Evolutionary conservation across 176 grass and related monocot genomes (phyloP), one percentile per base, ranked within the genome.

Genomic region (Carex pumila): DNA sequence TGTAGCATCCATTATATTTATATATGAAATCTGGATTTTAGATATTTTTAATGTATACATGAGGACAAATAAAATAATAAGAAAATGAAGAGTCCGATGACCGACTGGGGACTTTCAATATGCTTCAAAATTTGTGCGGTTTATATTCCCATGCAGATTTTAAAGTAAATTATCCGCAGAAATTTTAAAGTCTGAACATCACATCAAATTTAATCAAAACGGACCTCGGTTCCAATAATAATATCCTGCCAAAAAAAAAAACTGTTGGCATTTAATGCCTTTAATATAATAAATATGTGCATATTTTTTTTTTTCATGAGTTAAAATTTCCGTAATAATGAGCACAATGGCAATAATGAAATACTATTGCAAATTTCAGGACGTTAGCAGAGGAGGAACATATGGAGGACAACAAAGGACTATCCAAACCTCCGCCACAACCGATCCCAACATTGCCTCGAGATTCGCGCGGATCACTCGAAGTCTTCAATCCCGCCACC

Each of bases 391-490:
- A 84, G 3, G 59, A 73, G 7, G 37, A 83, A 5, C 22, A 61
- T 37, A 68, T 66, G 12, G 86, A 82, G 75, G 83, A 89, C 69
- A 65, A 31, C 71, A 78, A 63, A 76, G 82, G 75, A 39, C 34
- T 25, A 74, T 61, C 36, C 49, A 81, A 80, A 39, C 12, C 52
- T 45, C 49, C 60, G 25, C 54, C 65, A 12, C 72, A 67, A 22
- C 19, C 54, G 5, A 32, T 82, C 43, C 85, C 89, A 5, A 18
- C 58, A 7, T 81, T 94, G 6, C 84, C 90, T 1, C 95, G 95
- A n/a, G 95, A 97, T 71, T 94, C 92, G 18, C 95, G 95, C 0
- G 95, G 92, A 0, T 97, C 95, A 11, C 89, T 97, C 8, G 95
- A 97, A 68, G 92, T 97, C 19, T 97, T 97, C 87, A 91, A 91